phyloP scores from a whole-genome alignment of 2,329 filamentous ascomycete species.

The Penicillium sp. region DNA sequence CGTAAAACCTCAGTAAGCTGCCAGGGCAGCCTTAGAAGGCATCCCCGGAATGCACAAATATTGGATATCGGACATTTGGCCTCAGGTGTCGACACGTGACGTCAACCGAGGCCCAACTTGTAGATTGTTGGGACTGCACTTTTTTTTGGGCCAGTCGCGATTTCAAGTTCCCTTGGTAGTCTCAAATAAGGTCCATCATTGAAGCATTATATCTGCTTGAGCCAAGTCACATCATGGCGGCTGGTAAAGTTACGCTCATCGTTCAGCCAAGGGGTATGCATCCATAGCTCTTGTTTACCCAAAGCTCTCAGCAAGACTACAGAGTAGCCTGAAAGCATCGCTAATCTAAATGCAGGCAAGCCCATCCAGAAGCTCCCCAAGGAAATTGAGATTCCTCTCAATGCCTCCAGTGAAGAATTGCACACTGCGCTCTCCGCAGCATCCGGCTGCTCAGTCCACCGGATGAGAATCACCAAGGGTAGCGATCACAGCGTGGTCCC shows the following conservation, averaged over 20 bases:
- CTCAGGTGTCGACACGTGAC: conserved; percentile 25
- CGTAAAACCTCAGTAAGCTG: neutral
- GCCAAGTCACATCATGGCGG: conserved; percentile 32
- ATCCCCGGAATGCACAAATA: neutral
- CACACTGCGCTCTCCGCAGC: conserved; percentile 57
- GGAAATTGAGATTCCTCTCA: conserved; percentile 52
- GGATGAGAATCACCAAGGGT: conserved; percentile 64
- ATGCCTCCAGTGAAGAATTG: conserved; percentile 55
- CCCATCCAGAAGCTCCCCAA: conserved; percentile 62
- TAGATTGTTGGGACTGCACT: conserved; percentile 3
- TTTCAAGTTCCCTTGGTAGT: conserved; percentile 3
- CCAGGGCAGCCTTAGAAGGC: neutral
- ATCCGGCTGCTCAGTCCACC: conserved; percentile 57
- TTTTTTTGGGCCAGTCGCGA: conserved; percentile 10
- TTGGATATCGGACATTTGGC: neutral
- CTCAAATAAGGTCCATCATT: neutral
- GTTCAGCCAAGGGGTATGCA: conserved; percentile 46
- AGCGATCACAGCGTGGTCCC: conserved; percentile 60
- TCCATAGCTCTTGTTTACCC: conserved; percentile 1
- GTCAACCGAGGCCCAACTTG: conserved; percentile 18
- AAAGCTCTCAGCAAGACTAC: conserved; percentile 4
- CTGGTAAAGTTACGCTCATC: conserved; percentile 36
- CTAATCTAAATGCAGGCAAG: conserved; percentile 50
- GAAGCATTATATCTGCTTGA: conserved; percentile 4
- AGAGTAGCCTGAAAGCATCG: conserved; percentile 1